These are phyloP conservation scores for Phytophthora citrophthora DNA, from an alignment of 352 stramenopile genomes.

Conservation along the genomic window DNA sequence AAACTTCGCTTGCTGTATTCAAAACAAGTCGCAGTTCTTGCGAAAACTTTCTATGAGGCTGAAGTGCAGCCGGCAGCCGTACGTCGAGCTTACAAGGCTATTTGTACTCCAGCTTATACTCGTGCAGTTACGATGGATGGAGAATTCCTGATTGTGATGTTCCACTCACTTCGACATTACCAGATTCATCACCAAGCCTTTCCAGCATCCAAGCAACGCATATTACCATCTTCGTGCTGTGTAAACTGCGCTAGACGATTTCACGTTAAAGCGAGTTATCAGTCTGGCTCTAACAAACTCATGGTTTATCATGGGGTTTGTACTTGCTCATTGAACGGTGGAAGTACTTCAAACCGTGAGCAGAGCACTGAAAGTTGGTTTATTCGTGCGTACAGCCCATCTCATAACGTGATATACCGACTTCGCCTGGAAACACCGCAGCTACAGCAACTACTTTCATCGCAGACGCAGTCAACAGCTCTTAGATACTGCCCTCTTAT, in stretches of 20 bases:
- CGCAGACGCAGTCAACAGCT: neutral
- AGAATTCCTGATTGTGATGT: slow-evolving; percentile 63
- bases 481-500: slow-evolving; percentile 18
- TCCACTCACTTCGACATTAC: slow-evolving; percentile 50
- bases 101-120: slow-evolving; percentile 52
- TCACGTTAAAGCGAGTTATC: slow-evolving; percentile 43
- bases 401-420: slow-evolving; percentile 59
- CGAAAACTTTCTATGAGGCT: slow-evolving; percentile 41
- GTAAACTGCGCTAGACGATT: slow-evolving; percentile 57
- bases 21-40: slow-evolving; percentile 28
- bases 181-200: slow-evolving; percentile 4
- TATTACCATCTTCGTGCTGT: slow-evolving; percentile 43
- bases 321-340: slow-evolving; percentile 49
- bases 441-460: slow-evolving; percentile 50
- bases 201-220: neutral
- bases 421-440: slow-evolving; percentile 51
- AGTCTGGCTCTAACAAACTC: slow-evolving; percentile 30
- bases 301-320: slow-evolving; percentile 46
- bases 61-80: slow-evolving; percentile 39
- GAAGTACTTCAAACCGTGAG: slow-evolving; percentile 6
- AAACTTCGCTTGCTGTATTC: slow-evolving; percentile 41
- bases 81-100: slow-evolving; percentile 32
- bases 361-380: slow-evolving; percentile 47
- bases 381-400: slow-evolving; percentile 71
- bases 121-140: slow-evolving; percentile 57